phyloP scores from a whole-genome alignment of 257 asterid genomes.

The Voacanga thouarsii region DNA sequence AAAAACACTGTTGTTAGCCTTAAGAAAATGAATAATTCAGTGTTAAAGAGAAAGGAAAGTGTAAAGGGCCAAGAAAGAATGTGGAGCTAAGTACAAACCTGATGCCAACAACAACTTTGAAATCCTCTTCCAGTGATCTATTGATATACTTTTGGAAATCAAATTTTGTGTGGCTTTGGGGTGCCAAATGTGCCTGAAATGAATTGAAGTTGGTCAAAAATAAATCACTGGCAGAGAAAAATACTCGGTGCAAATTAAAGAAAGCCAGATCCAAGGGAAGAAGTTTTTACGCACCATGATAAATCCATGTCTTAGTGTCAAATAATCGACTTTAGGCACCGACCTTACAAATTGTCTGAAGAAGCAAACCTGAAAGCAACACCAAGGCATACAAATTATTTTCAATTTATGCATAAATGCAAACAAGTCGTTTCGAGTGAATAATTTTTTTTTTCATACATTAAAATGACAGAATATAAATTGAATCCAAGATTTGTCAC shows the following conservation, averaged over 20 bases:
- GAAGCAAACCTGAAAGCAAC: slow-evolving; percentile 65
- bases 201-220: neutral
- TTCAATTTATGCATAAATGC: neutral
- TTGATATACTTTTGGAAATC: slow-evolving; percentile 80
- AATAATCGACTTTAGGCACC: slow-evolving; percentile 81
- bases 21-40: neutral
- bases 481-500: too few species aligned
- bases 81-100: slow-evolving; percentile 42
- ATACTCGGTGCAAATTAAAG: too few species aligned
- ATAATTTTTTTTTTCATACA: too few species aligned
- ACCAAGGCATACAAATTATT: neutral
- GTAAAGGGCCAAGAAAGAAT: too few species aligned
- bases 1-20: neutral
- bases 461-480: too few species aligned
- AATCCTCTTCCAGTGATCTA: slow-evolving; percentile 91
- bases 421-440: too few species aligned
- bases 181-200: slow-evolving; percentile 85
- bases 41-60: too few species aligned
- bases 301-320: slow-evolving; percentile 93
- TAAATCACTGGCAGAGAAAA: neutral
- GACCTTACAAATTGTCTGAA: slow-evolving; percentile 84
- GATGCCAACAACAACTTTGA: slow-evolving; percentile 96
- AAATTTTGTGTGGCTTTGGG: slow-evolving; percentile 64
- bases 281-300: slow-evolving; percentile 43
- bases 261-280: neutral